These are phyloP conservation scores for Thecamonas trahens DNA, from an alignment of 78 protist species.

Conservation along the genomic window DNA sequence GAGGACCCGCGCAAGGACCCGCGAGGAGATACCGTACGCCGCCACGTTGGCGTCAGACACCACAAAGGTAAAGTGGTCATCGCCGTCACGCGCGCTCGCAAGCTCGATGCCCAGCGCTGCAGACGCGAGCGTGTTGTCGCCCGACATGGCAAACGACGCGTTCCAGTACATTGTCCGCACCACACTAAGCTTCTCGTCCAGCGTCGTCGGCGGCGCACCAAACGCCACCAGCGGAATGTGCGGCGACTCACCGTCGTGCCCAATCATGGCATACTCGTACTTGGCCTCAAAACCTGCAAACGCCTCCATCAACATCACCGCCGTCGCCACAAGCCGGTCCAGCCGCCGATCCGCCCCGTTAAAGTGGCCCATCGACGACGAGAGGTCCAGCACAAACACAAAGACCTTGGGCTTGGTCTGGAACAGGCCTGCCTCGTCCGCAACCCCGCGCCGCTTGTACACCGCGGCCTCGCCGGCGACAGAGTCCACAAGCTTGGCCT, in stretches of 20 bases:
- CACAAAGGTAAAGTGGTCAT: slow-evolving; percentile 48
- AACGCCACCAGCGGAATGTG: slow-evolving; percentile 35
- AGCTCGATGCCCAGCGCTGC: slow-evolving; percentile 5
- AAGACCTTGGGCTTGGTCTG: slow-evolving; percentile 45
- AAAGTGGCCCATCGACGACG: slow-evolving; percentile 59
- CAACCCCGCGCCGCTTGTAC: slow-evolving; percentile 23
- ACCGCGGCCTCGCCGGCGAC: slow-evolving; percentile 32
- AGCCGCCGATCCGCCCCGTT: slow-evolving; percentile 51
- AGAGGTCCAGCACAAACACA: slow-evolving; percentile 23
- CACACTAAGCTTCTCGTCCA: slow-evolving; percentile 5
- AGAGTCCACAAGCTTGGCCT: slow-evolving; percentile 48
- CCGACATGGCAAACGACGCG: slow-evolving; percentile 55
- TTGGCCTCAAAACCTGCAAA: slow-evolving; percentile 44
- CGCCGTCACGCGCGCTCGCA: slow-evolving; percentile 22
- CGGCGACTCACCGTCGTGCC: slow-evolving; percentile 61
- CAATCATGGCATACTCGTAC: slow-evolving; percentile 42
- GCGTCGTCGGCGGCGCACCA: slow-evolving; percentile 21
- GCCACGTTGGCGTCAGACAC: slow-evolving; percentile 65
- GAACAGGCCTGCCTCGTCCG: slow-evolving; percentile 1
- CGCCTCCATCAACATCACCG: slow-evolving; percentile 43
- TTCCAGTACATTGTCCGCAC: slow-evolving; percentile 27
- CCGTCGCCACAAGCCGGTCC: slow-evolving; percentile 34
- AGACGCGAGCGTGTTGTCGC: slow-evolving; percentile 59
- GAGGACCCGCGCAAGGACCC: slow-evolving; percentile 2
- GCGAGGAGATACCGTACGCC: slow-evolving; percentile 39